A percentile compares a stretch with the other conserved stretches of the same genome.
phyloP scores from a whole-genome alignment of 2,329 filamentous ascomycete genomes.

The Fusarium subtropicale region DNA sequence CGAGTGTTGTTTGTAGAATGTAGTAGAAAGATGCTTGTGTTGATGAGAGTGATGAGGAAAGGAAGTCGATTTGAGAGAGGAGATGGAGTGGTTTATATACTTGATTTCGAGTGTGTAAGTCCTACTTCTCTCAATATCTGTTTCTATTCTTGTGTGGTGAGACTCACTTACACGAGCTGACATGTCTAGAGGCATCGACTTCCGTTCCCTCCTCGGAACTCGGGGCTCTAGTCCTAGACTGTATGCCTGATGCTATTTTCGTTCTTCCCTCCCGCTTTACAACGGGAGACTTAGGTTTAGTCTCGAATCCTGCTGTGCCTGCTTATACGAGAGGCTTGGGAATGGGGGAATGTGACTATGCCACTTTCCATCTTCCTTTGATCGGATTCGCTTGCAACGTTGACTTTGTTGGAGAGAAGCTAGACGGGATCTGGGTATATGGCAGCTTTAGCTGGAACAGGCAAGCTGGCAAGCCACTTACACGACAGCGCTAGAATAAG shows the following conservation, averaged over 20 bases:
- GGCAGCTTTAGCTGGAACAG: not conserved
- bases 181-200: conserved; percentile 8
- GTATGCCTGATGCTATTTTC: conserved; percentile 13
- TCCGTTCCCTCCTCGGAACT: conserved; percentile 3
- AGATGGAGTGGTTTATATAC: conserved; percentile 30
- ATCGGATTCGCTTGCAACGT: conserved; percentile 12
- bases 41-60: conserved; percentile 29
- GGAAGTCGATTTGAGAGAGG: not conserved
- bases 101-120: not conserved
- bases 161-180: conserved; percentile 28
- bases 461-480: conserved; percentile 20
- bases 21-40: conserved; percentile 14
- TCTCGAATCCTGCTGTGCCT: not conserved
- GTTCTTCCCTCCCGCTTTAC: not conserved
- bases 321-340: conserved; percentile 23
- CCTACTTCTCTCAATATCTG: not conserved
- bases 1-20: conserved; percentile 17
- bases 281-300: not conserved
- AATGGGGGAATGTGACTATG: not conserved
- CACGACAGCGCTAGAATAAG: conserved; percentile 15
- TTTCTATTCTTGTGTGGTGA: conserved; percentile 28
- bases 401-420: conserved; percentile 11
- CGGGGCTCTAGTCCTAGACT: conserved; percentile 1
- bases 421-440: conserved; percentile 4
- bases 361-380: not conserved